phyloP scores from a whole-genome alignment of 2,329 filamentous ascomycete species.

The Bipolaris cookei region DNA sequence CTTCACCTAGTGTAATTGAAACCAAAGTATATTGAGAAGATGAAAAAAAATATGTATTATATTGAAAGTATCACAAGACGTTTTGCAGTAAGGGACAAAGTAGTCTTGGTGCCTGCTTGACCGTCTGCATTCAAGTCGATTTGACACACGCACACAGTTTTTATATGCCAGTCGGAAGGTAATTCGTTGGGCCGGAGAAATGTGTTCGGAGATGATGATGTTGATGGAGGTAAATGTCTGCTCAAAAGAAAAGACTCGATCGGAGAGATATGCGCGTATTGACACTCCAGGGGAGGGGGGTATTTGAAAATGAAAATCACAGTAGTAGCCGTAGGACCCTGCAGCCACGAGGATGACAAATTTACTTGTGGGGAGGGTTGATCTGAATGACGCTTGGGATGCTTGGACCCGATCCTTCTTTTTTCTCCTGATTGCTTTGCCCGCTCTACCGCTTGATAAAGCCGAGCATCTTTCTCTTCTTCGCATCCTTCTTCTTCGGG shows the following conservation, averaged over 20 bases:
- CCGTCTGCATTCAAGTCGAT: background rate
- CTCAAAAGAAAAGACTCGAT: slow-evolving; percentile 1
- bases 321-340: background rate
- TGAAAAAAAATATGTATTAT: slow-evolving; percentile 15
- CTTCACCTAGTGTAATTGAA: no score
- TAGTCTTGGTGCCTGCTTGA: background rate
- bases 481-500: slow-evolving; percentile 36
- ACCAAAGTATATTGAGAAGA: no score
- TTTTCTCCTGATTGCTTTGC: background rate
- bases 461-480: slow-evolving; percentile 32
- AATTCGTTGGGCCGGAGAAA: background rate
- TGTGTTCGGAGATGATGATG: background rate
- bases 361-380: no score
- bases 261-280: background rate
- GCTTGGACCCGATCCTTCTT: background rate
- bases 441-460: slow-evolving; percentile 29
- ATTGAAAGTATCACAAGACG: slow-evolving; percentile 11
- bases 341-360: background rate
- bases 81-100: background rate
- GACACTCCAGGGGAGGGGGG: background rate
- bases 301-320: slow-evolving; percentile 1
- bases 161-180: background rate
- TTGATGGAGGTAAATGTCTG: background rate
- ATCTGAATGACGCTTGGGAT: background rate
- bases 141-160: background rate